These are phyloP conservation scores for Penicillium antarcticum DNA, from an alignment of 495 filamentous ascomycete species.

Conservation along the genomic window DNA sequence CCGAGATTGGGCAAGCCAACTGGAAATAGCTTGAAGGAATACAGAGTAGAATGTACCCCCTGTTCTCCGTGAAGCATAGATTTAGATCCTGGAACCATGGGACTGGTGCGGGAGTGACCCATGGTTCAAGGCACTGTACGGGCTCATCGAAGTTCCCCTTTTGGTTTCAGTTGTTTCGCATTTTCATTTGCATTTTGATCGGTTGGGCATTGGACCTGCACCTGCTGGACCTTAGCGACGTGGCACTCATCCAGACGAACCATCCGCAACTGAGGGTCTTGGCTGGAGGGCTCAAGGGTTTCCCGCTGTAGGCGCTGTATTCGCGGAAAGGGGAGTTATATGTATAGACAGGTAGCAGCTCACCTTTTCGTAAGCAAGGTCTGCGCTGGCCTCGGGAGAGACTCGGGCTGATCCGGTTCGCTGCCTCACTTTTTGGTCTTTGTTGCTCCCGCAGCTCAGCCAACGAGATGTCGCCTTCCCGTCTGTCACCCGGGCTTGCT, in stretches of 20 bases:
- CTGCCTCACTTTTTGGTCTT: slow-evolving; percentile 39
- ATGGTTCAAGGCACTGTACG: background rate
- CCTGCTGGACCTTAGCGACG: slow-evolving; percentile 12
- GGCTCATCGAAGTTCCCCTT: too few relatives aligned
- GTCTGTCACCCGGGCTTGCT: background rate
- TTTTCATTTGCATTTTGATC: too few relatives aligned
- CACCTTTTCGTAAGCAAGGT: slow-evolving; percentile 4
- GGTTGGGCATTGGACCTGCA: slow-evolving; percentile 3
- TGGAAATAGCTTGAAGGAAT: background rate
- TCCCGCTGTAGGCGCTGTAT: slow-evolving; percentile 15
- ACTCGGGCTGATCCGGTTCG: slow-evolving; percentile 41
- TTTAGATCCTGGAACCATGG: background rate
- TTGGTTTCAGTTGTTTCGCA: background rate
- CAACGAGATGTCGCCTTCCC: slow-evolving; percentile 3
- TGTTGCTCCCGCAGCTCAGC: slow-evolving; percentile 2
- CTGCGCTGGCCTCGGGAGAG: slow-evolving; percentile 17
- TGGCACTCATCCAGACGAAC: slow-evolving; percentile 15
- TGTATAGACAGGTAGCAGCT: slow-evolving; percentile 1
- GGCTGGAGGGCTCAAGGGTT: background rate
- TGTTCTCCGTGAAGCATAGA: too few relatives aligned
- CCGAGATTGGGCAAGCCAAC: background rate
- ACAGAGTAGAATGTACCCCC: too few relatives aligned
- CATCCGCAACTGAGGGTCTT: too few relatives aligned
- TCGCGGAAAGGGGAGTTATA: slow-evolving; percentile 1
- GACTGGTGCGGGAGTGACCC: background rate